phyloP scores from a whole-genome alignment of 192 early-diverging fungal species.

The Linnemannia schmuckeri region DNA sequence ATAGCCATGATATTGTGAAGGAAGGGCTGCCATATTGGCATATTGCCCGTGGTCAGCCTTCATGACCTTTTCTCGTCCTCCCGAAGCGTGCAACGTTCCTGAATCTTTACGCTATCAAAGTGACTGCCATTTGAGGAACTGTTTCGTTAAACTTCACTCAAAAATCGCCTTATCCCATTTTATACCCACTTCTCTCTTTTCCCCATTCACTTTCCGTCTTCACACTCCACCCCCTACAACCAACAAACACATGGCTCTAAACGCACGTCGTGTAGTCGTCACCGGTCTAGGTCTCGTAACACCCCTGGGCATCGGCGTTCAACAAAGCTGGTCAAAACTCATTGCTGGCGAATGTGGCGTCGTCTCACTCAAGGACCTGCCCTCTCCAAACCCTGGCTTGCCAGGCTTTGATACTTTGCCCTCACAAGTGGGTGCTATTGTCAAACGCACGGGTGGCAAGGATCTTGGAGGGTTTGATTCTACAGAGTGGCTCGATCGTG shows the following conservation, averaged over 20 bases:
- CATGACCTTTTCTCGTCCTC: too few relatives aligned
- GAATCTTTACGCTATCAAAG: too few relatives aligned
- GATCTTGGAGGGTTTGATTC: conserved; percentile 76
- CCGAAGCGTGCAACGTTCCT: too few relatives aligned
- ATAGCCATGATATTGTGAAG: too few relatives aligned
- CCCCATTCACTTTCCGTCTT: neutral
- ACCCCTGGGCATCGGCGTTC: conserved; percentile 85
- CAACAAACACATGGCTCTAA: conserved; percentile 27
- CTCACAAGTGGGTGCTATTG: conserved; percentile 82
- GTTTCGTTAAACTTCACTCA: neutral
- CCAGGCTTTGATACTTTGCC: conserved; percentile 75
- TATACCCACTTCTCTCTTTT: neutral
- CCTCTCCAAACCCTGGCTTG: conserved; percentile 24
- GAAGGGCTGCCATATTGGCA: too few relatives aligned
- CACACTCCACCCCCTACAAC: neutral
- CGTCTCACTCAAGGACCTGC: conserved; percentile 68
- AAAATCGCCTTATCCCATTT: neutral
- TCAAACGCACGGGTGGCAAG: conserved; percentile 63
- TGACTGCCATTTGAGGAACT: too few relatives aligned
- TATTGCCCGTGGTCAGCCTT: too few relatives aligned
- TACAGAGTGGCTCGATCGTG: conserved; percentile 79
- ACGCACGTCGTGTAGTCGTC: conserved; percentile 85
- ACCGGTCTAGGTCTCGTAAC: conserved; percentile 95
- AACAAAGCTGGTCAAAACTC: conserved; percentile 78
- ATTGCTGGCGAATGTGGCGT: conserved; percentile 83